Evolutionary conservation across 2,329 filamentous ascomycete genomes (phyloP).

Genomic region (Trichoderma gracile): DNA sequence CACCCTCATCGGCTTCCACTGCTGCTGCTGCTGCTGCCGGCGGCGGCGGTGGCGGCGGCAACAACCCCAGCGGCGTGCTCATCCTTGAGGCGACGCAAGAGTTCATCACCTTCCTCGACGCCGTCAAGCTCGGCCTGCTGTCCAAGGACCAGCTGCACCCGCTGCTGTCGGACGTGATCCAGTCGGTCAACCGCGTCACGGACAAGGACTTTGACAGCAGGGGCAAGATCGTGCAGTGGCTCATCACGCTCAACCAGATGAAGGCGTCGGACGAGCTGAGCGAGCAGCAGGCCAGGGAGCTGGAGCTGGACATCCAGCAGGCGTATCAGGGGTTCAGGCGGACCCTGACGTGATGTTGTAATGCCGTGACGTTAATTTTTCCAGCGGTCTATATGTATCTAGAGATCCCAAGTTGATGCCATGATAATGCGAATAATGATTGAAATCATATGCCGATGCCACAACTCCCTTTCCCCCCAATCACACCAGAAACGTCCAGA

Average conservation of each 20-base stretch:
- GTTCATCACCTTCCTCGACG: conserved; percentile 97
- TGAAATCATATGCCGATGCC: neutral
- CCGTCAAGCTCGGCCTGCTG: conserved; percentile 84
- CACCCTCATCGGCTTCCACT: conserved; percentile 46
- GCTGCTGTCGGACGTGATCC: conserved; percentile 90
- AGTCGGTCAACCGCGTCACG: conserved; percentile 95
- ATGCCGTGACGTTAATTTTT: neutral
- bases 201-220: conserved; percentile 93
- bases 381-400: neutral
- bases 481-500: conserved; percentile 93
- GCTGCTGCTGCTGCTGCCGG: conserved; percentile 34
- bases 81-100: conserved; percentile 94
- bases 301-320: conserved; percentile 90
- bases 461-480: conserved; percentile 1
- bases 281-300: conserved; percentile 82
- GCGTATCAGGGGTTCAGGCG: conserved; percentile 93
- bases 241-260: conserved; percentile 98
- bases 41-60: conserved; percentile 25
- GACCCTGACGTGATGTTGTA: conserved; percentile 57
- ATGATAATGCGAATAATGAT: neutral
- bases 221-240: conserved; percentile 97
- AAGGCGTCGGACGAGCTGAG: conserved; percentile 87
- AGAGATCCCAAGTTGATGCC: neutral
- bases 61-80: conserved; percentile 61
- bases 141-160: conserved; percentile 98